Evolutionary conservation across 202 grass and related monocot species (phyloP), one percentile per base, ranked within the genome.

Genomic region (Carex sylvatica): DNA sequence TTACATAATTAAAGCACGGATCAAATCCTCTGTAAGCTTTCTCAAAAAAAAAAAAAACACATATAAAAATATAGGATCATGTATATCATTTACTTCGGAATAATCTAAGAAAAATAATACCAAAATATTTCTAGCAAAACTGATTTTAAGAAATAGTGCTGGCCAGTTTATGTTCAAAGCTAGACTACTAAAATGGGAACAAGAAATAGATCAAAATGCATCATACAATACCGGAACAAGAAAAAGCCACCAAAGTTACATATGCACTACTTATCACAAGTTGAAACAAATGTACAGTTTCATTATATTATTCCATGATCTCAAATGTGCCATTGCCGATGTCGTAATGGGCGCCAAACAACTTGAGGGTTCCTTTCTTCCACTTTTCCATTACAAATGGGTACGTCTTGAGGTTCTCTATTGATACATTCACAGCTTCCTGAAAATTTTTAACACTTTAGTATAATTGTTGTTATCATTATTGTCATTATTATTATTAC

Each of bases 311-410:
- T 66, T 80, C 81, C 90, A 91, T 92, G 47, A 66, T 80, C 22
- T 83, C 63, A 54, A 97, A 97, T n/a, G 67, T 54, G 10, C 94
- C 90, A 0, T 56, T 46, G 46, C 94, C 92, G 40, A 97, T 94
- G 75, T 97, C 85, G 59, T 97, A 97, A 78, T 92, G 88, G 18
- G 38, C 88, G 15, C 94, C 94, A 1, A 92, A 89, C 1, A 97
- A 56, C 78, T 92, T 94, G 61, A 97, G 88, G 28, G 85, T 85
- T 14, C 89, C 90, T 12, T 88, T 89, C 2, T 58, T 60, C 2
- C 92, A 1, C 5, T 80, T 73, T 59, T 94, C 94, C 72, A 80
- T 88, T 6, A 97, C 92, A 59, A 94, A 94, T 0, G 94, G 92
- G 81, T 97, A 97, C 22, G 86, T 92, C 68, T 44, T 46, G 20